Conservation (phyloP, 352 stramenopile genomes). For the Pythium utonaiense region DNA sequence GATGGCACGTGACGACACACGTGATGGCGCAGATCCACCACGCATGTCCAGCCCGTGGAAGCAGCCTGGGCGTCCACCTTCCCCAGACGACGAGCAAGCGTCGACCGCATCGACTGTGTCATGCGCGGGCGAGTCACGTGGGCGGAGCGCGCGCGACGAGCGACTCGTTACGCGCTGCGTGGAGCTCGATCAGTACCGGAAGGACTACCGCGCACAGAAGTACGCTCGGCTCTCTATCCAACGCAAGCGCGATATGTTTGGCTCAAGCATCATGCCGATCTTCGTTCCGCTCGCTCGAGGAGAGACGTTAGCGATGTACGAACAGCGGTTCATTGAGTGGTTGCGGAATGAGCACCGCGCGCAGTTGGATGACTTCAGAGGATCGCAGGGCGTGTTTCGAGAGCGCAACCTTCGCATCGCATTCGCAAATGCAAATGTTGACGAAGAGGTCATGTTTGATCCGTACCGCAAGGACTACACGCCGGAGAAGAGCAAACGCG, state of each 20-base stretch:
- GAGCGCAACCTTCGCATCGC: constrained; percentile 16
- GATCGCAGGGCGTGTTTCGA: background rate
- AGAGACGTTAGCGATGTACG: constrained; percentile 13
- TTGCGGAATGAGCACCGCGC: background rate
- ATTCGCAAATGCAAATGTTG: background rate
- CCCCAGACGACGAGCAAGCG: background rate
- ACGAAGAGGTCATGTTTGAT: background rate
- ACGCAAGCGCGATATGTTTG: constrained; percentile 10
- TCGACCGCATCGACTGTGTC: background rate
- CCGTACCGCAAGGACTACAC: background rate
- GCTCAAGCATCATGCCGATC: constrained; percentile 12
- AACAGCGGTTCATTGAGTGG: constrained; percentile 20
- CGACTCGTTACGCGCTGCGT: background rate
- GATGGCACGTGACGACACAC: background rate
- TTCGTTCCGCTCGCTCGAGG: constrained; percentile 17
- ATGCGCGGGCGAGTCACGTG: too few relatives aligned
- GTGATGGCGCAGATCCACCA: background rate
- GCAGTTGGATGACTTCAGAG: constrained; percentile 5
- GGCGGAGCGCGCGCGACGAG: background rate
- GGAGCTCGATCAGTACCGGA: constrained; percentile 7
- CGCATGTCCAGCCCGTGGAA: background rate
- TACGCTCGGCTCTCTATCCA: background rate
- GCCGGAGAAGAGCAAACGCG: background rate
- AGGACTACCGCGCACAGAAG: constrained; percentile 4
- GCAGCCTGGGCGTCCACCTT: background rate